A percentile compares a stretch with the other conserved stretches of the same genome.
phyloP scores from a whole-genome alignment of 106 monocot genomes.

The Acorus calamus region DNA sequence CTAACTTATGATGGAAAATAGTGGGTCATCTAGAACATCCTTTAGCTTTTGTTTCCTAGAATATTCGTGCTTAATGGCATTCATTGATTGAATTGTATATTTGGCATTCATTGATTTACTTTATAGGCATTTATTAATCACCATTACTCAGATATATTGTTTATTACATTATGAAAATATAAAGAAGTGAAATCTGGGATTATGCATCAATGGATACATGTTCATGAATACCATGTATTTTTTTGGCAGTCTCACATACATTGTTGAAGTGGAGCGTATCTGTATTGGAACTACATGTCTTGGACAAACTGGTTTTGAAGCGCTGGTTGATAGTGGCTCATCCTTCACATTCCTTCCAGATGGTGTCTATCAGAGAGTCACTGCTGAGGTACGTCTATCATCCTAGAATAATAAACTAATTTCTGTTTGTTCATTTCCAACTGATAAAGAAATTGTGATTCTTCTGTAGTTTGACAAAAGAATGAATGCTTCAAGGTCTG shows the following conservation, averaged over 20 bases:
- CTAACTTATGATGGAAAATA: constrained; percentile 61
- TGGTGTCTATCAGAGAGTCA: constrained; percentile 50
- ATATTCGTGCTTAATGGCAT: neutral
- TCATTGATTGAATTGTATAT: too few species aligned
- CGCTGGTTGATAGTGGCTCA: constrained; percentile 80
- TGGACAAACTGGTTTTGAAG: constrained; percentile 38
- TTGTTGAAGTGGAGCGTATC: constrained; percentile 61
- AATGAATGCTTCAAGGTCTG: constrained; percentile 57
- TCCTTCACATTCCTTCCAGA: constrained; percentile 79
- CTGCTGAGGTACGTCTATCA: constrained; percentile 47
- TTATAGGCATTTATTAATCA: too few species aligned
- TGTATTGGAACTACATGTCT: constrained; percentile 57
- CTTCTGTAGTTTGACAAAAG: constrained; percentile 64
- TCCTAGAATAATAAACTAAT: neutral
- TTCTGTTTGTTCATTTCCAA: neutral
- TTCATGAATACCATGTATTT: too few species aligned
- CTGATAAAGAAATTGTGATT: too few species aligned
- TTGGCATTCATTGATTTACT: too few species aligned
- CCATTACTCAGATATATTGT: too few species aligned
- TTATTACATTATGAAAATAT: too few species aligned
- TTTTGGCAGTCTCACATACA: constrained; percentile 45
- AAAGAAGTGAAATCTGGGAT: too few species aligned
- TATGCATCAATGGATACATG: too few species aligned
- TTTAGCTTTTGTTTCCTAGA: too few species aligned
- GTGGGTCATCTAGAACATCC: constrained; percentile 32